Percentiles rank a stretch among this genome's conserved stretches.
phyloP scores from a whole-genome alignment of 2,329 filamentous ascomycete species.

The Aspergillus spinulosporus region DNA sequence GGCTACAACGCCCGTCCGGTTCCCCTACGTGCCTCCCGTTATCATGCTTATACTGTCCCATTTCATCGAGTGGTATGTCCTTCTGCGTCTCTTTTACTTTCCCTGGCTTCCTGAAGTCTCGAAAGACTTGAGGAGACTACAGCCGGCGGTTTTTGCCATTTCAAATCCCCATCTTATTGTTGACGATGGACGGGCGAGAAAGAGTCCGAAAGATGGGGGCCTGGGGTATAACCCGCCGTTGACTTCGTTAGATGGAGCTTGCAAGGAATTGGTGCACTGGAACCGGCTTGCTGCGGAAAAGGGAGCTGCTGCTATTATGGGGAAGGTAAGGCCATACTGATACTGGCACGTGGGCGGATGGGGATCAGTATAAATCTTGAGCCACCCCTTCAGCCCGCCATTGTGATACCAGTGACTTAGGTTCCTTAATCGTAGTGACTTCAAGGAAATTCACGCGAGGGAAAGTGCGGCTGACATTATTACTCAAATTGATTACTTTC shows the following conservation, averaged over 20 bases:
- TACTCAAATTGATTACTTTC: no score
- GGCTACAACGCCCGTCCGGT: conserved; percentile 31
- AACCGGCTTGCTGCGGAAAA: conserved; percentile 28
- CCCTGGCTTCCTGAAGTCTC: conserved; percentile 29
- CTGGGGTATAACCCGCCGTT: conserved; percentile 35
- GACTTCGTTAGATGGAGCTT: conserved; percentile 37
- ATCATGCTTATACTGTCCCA: conserved; percentile 34
- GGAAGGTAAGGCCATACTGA: conserved; percentile 17
- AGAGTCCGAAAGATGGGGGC: conserved; percentile 29
- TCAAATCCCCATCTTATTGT: conserved; percentile 30
- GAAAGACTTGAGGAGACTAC: conserved; percentile 31
- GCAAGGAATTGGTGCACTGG: conserved; percentile 36
- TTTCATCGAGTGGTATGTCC: conserved; percentile 33
- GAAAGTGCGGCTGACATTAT: no score
- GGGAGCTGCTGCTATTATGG: conserved; percentile 13
- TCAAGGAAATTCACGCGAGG: background rate
- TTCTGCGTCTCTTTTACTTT: conserved; percentile 30
- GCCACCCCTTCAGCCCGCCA: no score
- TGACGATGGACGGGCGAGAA: conserved; percentile 32
- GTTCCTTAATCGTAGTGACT: background rate
- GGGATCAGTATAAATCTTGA: no score
- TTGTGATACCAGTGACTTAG: no score
- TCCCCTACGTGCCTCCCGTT: conserved; percentile 27
- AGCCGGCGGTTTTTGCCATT: conserved; percentile 36
- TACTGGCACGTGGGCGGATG: no score